These are phyloP conservation scores for Talaromyces stipitatus DNA, from an alignment of 495 filamentous ascomycete genomes.

Conservation along the genomic window DNA sequence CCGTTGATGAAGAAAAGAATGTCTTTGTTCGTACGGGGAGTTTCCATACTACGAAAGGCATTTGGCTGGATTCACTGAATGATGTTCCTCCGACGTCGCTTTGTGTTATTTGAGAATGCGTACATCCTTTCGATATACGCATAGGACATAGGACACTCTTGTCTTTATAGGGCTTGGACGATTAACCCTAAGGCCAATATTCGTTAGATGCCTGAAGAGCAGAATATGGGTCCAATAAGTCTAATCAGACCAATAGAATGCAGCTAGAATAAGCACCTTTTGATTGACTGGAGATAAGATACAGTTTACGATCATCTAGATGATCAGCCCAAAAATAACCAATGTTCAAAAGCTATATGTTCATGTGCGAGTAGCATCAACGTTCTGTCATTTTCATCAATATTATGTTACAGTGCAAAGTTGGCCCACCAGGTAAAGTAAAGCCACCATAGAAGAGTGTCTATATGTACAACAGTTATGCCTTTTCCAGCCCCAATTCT, in stretches of 20 bases:
- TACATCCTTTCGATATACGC: no score
- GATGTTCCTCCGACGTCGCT: not conserved
- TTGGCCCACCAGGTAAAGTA: not conserved
- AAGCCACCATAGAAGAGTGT: not conserved
- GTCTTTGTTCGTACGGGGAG: not conserved
- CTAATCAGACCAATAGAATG: not conserved
- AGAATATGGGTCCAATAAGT: not conserved
- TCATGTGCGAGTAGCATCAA: not conserved
- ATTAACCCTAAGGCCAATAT: not conserved
- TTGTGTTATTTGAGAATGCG: not conserved
- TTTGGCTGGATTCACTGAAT: not conserved
- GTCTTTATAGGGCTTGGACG: not conserved
- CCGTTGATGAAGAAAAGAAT: not conserved
- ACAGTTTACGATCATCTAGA: not conserved
- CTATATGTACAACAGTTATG: not conserved
- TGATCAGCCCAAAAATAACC: not conserved
- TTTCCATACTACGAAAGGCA: not conserved
- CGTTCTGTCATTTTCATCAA: not conserved
- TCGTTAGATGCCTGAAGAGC: not conserved
- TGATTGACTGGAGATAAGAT: not conserved
- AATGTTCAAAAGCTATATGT: not conserved
- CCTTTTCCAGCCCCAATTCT: not conserved
- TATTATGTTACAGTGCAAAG: slow-evolving; percentile 1
- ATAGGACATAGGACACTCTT: no score
- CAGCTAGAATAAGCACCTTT: not conserved